A percentile compares a stretch with the other conserved stretches of the same genome.
phyloP scores from a whole-genome alignment of 306 rosid genomes.

The Boehmeria nivea region DNA sequence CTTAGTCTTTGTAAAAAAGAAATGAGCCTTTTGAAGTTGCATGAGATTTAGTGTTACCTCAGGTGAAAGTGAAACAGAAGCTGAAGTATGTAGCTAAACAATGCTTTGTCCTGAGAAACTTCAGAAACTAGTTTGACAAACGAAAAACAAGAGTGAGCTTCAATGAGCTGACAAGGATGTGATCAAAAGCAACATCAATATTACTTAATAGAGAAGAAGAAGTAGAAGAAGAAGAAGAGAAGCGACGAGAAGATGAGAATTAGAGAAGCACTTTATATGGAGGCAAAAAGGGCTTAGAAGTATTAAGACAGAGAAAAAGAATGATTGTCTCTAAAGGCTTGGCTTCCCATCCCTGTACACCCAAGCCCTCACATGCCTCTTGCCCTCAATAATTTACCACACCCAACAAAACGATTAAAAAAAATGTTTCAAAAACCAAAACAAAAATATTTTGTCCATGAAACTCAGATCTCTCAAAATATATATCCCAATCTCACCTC shows the following conservation, averaged over 20 bases:
- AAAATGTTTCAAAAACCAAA: background rate
- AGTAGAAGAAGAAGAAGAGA: no score
- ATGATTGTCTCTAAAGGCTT: slow-evolving; percentile 33
- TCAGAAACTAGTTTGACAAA: no score
- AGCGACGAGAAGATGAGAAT: slow-evolving; percentile 14
- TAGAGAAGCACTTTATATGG: slow-evolving; percentile 23
- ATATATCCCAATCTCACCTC: background rate
- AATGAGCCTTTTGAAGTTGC: no score
- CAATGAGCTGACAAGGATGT: no score
- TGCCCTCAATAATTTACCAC: background rate
- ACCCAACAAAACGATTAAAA: background rate
- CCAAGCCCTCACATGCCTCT: slow-evolving; percentile 43
- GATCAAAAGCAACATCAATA: background rate
- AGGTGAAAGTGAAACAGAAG: no score
- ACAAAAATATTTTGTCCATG: background rate
- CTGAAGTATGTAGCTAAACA: no score
- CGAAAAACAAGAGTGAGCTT: no score
- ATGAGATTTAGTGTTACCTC: no score
- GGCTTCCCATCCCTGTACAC: slow-evolving; percentile 45
- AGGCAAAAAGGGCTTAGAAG: no score
- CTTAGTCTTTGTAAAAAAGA: no score
- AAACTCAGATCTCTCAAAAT: background rate
- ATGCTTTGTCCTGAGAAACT: no score
- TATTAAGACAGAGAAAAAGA: slow-evolving; percentile 14
- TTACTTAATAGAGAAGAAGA: no score